Evolutionary conservation across 2,329 filamentous ascomycete genomes (phyloP), one percentile per base, ranked within the genome.

Genomic region (Alternaria gansuensis): DNA sequence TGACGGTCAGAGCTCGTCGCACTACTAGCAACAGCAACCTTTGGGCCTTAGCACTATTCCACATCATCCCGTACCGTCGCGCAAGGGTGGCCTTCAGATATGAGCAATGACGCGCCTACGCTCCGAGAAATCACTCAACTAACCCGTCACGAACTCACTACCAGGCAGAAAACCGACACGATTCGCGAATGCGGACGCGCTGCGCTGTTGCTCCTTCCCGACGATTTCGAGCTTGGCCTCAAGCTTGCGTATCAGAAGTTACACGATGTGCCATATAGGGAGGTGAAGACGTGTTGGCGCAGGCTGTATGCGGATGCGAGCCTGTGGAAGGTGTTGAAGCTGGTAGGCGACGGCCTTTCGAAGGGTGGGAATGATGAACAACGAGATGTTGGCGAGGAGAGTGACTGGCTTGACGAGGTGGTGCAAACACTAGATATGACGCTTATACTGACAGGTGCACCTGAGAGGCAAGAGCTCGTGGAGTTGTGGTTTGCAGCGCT

Each of bases 381-480:
- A 29, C 48, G 64, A 8, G 60, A 66, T 40, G 63, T 77, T 3
- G 55, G 56, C 36, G 48, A 59, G 17, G 48, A 66, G 7, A 67
- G 78, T 17, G 40, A 24, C 31, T 86, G 82, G 77, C 72, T 93
- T 4, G 82, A 85, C 33, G 75, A 82, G 2, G 81, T 90, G 2
- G 84, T 96, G 33, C 82, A 83, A 52, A 78, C 83, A 1, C 82
- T 98, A 2, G 93, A 97, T 69, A 87, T 88, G 75, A 88, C 90
- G 0, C 77, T 96, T 43, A 91, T 96, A 44, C 84, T 93, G 53
- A 86, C 91, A 0, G 90, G 54, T 7, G 73, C 69, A 7, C 71
- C 71, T 1, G 26, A 40, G 13, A 65, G 75, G 37, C 73, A 72
- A 45, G 69, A 70, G 5, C 37, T 81, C 1, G 68, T 82, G 17